Conservation (phyloP, 2,329 filamentous ascomycete species). For the Colletotrichum musae region DNA sequence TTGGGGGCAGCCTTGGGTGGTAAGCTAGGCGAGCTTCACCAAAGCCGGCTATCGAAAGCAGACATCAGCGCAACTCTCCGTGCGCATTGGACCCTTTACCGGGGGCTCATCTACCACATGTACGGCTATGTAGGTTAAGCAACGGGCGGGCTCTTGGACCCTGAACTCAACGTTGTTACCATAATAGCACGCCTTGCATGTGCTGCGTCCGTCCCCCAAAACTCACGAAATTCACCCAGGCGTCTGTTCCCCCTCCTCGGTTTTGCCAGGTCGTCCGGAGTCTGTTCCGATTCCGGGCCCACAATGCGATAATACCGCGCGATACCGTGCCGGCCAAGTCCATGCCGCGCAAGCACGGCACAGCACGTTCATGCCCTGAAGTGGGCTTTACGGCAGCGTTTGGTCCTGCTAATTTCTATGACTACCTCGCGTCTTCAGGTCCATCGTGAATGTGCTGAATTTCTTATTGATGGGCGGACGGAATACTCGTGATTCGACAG, state of each 20-base stretch:
- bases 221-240: neutral
- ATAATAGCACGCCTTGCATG: neutral
- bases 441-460: no score
- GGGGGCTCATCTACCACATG: slow-evolving; percentile 1
- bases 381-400: neutral
- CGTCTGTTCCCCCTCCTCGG: neutral
- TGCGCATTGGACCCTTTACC: slow-evolving; percentile 2
- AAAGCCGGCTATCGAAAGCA: neutral
- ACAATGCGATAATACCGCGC: neutral
- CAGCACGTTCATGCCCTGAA: slow-evolving; percentile 18
- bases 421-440: no score
- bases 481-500: no score
- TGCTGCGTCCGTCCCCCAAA: neutral
- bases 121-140: neutral
- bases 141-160: slow-evolving; percentile 19
- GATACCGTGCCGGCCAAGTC: slow-evolving; percentile 10
- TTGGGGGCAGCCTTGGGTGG: no score
- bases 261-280: slow-evolving; percentile 19
- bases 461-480: no score
- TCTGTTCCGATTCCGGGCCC: slow-evolving; percentile 21
- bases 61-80: slow-evolving; percentile 26
- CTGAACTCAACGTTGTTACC: slow-evolving; percentile 8
- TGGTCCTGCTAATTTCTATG: neutral
- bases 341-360: slow-evolving; percentile 18
- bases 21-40: neutral